Evolutionary conservation across 1,284 basidiomycete species (phyloP).

Genomic region (Grifola frondosa): DNA sequence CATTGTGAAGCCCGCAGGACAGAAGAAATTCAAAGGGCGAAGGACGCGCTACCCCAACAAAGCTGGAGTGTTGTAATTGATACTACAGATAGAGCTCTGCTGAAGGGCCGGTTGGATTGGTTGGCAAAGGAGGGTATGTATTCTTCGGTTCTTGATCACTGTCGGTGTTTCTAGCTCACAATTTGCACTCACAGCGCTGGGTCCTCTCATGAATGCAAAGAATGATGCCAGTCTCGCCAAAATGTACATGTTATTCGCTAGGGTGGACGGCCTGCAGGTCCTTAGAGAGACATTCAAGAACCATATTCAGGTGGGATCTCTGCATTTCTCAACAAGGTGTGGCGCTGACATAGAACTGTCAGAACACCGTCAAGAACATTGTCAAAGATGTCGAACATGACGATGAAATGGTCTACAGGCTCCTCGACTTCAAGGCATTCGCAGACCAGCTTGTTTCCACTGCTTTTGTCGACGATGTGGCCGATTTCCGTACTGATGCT

Average conservation of each 20-base stretch:
- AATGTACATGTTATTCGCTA: constrained; percentile 65
- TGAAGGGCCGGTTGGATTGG: constrained; percentile 55
- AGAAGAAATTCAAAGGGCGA: constrained; percentile 57
- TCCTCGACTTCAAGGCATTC: constrained; percentile 71
- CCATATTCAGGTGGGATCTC: constrained; percentile 47
- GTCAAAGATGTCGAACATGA: constrained; percentile 59
- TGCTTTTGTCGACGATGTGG: constrained; percentile 42
- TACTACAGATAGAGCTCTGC: constrained; percentile 51
- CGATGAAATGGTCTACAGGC: constrained; percentile 77
- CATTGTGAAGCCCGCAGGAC: constrained; percentile 46
- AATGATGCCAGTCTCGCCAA: constrained; percentile 49
- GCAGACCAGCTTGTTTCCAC: constrained; percentile 51
- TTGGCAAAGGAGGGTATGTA: constrained; percentile 54
- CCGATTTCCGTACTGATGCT: not conserved
- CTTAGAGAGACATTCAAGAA: constrained; percentile 65
- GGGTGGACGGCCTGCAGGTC: constrained; percentile 54
- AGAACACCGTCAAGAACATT: constrained; percentile 56
- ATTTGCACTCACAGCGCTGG: constrained; percentile 46
- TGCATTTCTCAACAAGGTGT: not conserved
- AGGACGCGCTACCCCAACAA: constrained; percentile 48
- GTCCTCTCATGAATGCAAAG: constrained; percentile 53
- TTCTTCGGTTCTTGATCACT: not conserved
- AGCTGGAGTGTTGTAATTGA: constrained; percentile 52
- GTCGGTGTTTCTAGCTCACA: not conserved
- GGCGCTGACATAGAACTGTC: not conserved